phyloP scores from a whole-genome alignment of 345 rosid species.

The Lumnitzera littorea region DNA sequence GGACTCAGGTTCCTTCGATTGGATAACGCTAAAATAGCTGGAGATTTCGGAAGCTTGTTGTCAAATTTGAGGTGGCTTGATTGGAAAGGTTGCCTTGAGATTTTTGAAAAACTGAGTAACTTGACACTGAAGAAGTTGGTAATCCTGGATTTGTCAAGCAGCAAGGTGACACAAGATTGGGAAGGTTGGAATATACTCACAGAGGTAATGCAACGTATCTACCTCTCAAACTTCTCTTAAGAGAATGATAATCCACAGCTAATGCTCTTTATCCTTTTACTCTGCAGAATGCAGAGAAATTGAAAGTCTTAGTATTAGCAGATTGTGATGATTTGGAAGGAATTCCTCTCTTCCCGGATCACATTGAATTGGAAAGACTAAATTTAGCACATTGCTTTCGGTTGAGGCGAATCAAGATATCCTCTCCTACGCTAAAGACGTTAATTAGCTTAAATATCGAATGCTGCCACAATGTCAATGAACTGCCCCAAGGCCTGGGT shows the following conservation, averaged over 20 bases:
- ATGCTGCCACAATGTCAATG: neutral
- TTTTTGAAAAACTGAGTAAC: no score
- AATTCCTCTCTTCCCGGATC: neutral
- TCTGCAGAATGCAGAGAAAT: neutral
- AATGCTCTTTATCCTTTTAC: neutral
- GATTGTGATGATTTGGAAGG: neutral
- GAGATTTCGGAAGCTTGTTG: neutral
- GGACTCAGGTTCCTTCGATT: neutral
- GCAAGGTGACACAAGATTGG: neutral
- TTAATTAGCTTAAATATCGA: neutral
- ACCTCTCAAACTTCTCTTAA: neutral
- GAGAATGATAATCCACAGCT: no score
- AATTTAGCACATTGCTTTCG: neutral
- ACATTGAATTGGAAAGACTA: neutral
- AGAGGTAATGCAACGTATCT: neutral
- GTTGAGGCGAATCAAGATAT: neutral
- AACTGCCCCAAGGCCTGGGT: neutral
- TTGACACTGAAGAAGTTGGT: neutral
- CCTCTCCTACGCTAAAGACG: neutral
- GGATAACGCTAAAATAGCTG: neutral
- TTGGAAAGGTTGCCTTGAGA: no score
- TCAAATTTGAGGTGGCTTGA: no score
- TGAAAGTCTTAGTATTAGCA: neutral
- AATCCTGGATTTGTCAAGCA: neutral
- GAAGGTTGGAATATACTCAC: neutral